Base-by-base conservation (phyloP, 2,329 filamentous ascomycete genomes). In the Thelonectria blattea region DNA sequence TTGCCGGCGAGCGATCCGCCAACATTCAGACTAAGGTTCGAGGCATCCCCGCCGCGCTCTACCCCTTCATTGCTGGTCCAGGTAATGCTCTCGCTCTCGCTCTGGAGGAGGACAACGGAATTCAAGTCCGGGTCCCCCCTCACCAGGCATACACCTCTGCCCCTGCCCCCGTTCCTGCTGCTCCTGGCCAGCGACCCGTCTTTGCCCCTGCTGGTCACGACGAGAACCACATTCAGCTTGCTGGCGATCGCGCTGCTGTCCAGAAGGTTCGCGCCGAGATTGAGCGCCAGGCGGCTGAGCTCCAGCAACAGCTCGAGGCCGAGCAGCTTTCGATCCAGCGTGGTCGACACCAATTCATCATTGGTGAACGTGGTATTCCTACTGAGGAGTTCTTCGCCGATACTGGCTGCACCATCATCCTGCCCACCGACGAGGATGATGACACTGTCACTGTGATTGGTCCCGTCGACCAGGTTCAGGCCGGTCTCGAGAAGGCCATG, bases 271-370 rank as follows among this genome's bases (percentile, higher is more conserved):
- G 90, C 60, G 87, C 89, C 45, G 88, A 91, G 71, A 90, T 98
- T 66, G 93, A 97, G 76, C 87, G 88, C 50, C 86, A 89, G 60
- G 92, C 88, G 7, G 86, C 89, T 62, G 85, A 94, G 72, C 85
- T 99, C 20, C 88, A 89, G 67, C 86, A 87, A 60, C 87, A 91
- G 73, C 81, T 98, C 51, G 86, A 89, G 43, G 81, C 95, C 50
- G 88, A 95, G 68, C 89, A 96, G 75, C 81, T 93, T 43, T 86
- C 90, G 6, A 92, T 98, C 68, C 91, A 94, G 75, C 89, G 90
- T 63, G 92, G 92, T 50, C 88, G 92, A 52, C 95, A 98, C 75
- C 93, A 96, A 75, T 98, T 97, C 81, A 95, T 99, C 72, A 88
- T 97, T 64, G 94, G 94, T 52, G 88, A 94, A 63, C 86, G 89